phyloP scores from a whole-genome alignment of 306 rosid genomes.

The Betula pendula region DNA sequence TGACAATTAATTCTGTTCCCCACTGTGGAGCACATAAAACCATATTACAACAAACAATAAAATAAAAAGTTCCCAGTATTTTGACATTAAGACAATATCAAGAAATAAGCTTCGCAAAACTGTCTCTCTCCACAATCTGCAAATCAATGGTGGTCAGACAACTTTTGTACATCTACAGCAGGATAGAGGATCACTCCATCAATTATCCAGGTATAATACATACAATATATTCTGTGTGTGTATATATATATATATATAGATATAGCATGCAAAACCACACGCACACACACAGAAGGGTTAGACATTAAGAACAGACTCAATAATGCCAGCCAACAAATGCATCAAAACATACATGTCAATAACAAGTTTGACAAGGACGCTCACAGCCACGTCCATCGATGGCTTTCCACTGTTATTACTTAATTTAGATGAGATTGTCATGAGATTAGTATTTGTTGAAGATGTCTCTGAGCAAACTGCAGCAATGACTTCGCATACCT shows the following conservation, averaged over 20 bases:
- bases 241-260: neutral
- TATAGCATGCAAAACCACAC: neutral
- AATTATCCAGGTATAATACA: neutral
- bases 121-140: neutral
- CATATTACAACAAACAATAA: neutral
- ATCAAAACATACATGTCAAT: conserved; percentile 91
- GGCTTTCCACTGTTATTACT: conserved; percentile 76
- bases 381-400: conserved; percentile 95
- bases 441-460: conserved; percentile 51
- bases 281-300: neutral
- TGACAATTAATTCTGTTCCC: neutral
- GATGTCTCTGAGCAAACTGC: conserved; percentile 96
- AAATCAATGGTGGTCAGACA: neutral
- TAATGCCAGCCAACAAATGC: conserved; percentile 27
- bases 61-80: neutral
- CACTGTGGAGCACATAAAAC: neutral
- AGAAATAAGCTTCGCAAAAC: neutral
- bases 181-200: neutral
- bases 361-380: conserved; percentile 95
- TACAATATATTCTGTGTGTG: neutral
- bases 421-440: conserved; percentile 65
- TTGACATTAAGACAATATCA: neutral
- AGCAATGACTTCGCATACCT: conserved; percentile 95
- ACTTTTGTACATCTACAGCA: neutral
- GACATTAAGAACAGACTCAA: conserved; percentile 21